A percentile compares a stretch with the other conserved stretches of the same genome.
These are phyloP conservation scores for Flaveria ramosissima DNA, from an alignment of 129 eudicot species.

Conservation along the genomic window DNA sequence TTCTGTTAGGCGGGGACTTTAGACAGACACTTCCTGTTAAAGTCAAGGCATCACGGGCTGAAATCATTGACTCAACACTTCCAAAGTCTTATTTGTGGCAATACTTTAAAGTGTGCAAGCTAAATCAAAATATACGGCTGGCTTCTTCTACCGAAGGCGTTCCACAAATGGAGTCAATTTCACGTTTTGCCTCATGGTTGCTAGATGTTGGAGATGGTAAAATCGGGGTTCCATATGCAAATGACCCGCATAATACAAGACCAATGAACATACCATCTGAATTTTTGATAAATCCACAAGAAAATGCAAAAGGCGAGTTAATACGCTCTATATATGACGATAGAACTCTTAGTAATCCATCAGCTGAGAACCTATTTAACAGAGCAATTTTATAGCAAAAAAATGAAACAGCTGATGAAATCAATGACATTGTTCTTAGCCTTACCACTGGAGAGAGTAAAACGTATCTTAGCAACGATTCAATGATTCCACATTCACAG, in stretches of 20 bases:
- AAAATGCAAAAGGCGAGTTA: background rate
- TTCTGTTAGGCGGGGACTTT: background rate
- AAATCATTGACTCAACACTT: background rate
- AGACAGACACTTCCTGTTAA: background rate
- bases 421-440: background rate
- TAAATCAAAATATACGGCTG: background rate
- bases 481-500: background rate
- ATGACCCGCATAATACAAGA: background rate
- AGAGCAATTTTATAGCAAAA: constrained; percentile 6
- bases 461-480: background rate
- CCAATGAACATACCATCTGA: background rate
- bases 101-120: background rate
- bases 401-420: background rate
- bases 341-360: background rate
- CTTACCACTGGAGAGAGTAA: no score
- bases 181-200: background rate
- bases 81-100: background rate
- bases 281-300: background rate
- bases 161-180: no score
- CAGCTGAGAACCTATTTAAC: background rate
- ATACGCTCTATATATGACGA: background rate
- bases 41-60: background rate
- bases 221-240: background rate
- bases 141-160: no score
- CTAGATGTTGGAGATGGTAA: background rate